A percentile compares a stretch with the other conserved stretches of the same genome.
Conservation (phyloP, 768 basidiomycete species). For the Filobasidium floriforme region DNA sequence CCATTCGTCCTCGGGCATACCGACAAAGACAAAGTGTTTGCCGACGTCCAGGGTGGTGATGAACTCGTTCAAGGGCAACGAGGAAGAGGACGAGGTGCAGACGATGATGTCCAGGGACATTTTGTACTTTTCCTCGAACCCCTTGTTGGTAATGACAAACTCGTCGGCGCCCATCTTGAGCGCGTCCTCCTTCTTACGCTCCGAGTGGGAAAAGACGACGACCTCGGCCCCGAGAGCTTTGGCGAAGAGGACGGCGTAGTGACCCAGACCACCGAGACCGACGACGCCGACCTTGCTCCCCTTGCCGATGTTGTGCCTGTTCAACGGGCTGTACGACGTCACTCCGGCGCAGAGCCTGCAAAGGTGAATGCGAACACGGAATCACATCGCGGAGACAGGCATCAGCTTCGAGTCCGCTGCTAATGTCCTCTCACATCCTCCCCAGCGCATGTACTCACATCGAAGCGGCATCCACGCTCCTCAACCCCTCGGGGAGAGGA, state of each 20-base stretch:
- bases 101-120: slow-evolving; percentile 47
- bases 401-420: too few species aligned
- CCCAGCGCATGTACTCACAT: slow-evolving; percentile 45
- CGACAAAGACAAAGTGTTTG: slow-evolving; percentile 56
- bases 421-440: neutral
- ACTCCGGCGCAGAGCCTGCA: slow-evolving; percentile 55
- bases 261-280: slow-evolving; percentile 55
- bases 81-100: slow-evolving; percentile 47
- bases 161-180: slow-evolving; percentile 49
- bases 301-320: slow-evolving; percentile 53
- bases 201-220: slow-evolving; percentile 57
- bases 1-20: slow-evolving; percentile 52
- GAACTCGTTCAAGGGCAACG: slow-evolving; percentile 53
- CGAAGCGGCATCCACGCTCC: slow-evolving; percentile 55
- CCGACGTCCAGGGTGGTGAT: slow-evolving; percentile 53
- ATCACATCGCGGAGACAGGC: too few species aligned
- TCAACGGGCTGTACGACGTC: slow-evolving; percentile 59
- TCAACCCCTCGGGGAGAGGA: slow-evolving; percentile 54
- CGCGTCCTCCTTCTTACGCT: slow-evolving; percentile 56
- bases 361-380: too few species aligned
- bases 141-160: slow-evolving; percentile 51
- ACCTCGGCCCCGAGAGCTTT: slow-evolving; percentile 57
- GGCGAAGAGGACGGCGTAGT: slow-evolving; percentile 49
- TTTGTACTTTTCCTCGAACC: slow-evolving; percentile 39
- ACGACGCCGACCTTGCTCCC: slow-evolving; percentile 62